phyloP scores from a whole-genome alignment of 2,329 filamentous ascomycete species.

The Ophiostoma ulmi region DNA sequence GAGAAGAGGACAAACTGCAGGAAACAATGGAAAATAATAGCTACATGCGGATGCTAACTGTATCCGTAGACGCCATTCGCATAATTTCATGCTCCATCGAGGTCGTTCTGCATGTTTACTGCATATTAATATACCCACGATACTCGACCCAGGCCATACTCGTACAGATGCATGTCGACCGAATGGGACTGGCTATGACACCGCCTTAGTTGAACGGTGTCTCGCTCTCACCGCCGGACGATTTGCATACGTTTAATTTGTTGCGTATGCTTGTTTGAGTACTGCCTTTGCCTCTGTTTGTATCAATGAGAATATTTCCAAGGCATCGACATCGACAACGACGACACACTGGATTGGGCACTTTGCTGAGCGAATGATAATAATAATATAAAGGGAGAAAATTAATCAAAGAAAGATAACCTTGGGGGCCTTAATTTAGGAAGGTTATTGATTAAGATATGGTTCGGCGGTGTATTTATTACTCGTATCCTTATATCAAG shows the following conservation, averaged over 20 bases:
- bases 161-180: conserved; percentile 8
- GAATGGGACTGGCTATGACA: not conserved
- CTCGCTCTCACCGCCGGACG: conserved; percentile 4
- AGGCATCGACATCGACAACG: not conserved
- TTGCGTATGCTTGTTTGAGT: not conserved
- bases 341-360: not conserved
- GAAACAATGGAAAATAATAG: not conserved
- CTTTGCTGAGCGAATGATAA: not conserved
- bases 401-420: not conserved
- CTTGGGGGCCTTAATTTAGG: not conserved
- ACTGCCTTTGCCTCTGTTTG: not conserved
- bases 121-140: not conserved
- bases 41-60: not conserved
- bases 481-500: not conserved
- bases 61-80: not conserved
- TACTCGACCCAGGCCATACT: not conserved
- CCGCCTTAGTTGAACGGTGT: not conserved
- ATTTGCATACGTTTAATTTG: no score
- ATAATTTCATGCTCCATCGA: not conserved
- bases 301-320: not conserved
- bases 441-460: not conserved
- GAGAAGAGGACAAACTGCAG: not conserved
- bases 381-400: not conserved
- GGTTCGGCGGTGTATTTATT: not conserved
- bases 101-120: conserved; percentile 2